phyloP scores from a whole-genome alignment of 176 grass and related monocot genomes.

The Poa annua region DNA sequence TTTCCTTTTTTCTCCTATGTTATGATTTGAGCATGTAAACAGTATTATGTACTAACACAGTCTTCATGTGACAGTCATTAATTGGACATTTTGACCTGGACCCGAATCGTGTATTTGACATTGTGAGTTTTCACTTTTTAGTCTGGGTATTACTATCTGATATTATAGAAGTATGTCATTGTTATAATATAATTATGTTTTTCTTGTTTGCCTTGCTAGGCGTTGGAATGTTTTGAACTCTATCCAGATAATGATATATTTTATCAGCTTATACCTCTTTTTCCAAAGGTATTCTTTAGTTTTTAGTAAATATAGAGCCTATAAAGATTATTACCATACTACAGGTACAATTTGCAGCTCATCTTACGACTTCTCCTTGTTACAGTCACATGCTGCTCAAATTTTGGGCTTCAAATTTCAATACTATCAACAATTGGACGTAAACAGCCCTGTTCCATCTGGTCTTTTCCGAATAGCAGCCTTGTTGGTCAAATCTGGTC shows the following conservation, averaged over 20 bases:
- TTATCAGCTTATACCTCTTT: slow-evolving; percentile 94
- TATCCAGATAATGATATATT: slow-evolving; percentile 84
- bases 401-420: slow-evolving; percentile 99
- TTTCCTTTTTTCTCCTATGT: slow-evolving; percentile 28
- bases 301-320: slow-evolving; percentile 21
- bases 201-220: slow-evolving; percentile 57
- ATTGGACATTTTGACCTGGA: slow-evolving; percentile 99
- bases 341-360: slow-evolving; percentile 5
- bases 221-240: slow-evolving; percentile 93
- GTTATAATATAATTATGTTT: slow-evolving; percentile 32
- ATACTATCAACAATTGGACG: slow-evolving; percentile 95
- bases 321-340: slow-evolving; percentile 29
- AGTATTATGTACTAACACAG: slow-evolving; percentile 20
- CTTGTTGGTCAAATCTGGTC: slow-evolving; percentile 83
- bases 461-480: slow-evolving; percentile 81
- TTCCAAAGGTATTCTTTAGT: slow-evolving; percentile 81
- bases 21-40: slow-evolving; percentile 24
- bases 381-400: slow-evolving; percentile 94
- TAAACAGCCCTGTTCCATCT: slow-evolving; percentile 69
- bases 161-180: slow-evolving; percentile 17
- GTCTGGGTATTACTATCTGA: background rate
- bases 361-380: slow-evolving; percentile 44
- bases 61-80: slow-evolving; percentile 72
- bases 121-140: slow-evolving; percentile 74
- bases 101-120: slow-evolving; percentile 97